Base-by-base conservation (phyloP, 345 rosid species). In the Salix exigua region DNA sequence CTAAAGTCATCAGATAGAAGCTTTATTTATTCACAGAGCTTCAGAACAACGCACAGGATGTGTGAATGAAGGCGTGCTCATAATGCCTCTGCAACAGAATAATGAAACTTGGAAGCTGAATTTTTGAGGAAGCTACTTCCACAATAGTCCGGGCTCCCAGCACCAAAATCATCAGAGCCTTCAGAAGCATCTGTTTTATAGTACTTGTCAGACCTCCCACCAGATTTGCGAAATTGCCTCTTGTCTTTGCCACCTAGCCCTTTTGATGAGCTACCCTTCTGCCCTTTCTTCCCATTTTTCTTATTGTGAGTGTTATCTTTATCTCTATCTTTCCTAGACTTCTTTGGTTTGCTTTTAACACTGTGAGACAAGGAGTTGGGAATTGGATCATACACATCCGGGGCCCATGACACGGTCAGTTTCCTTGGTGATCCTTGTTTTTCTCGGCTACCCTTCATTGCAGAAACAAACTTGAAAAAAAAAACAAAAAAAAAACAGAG, bases 321-420 rank as follows among this genome's bases (percentile, higher is more conserved):
- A 46, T 70, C 81, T 80, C 73, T 70, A 71, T 87, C 83, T 78
- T 87, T 94, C 87, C 85, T 93, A 14, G 85, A 82, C 77, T 83
- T 91, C 85, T 85, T 92, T 70, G 81, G 90, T 71, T 82, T 92
- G 79, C 85, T 77, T 60, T 86, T 87, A 7, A 83, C 83, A 0
- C 94, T 78, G 80, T 93, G 98, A 17, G 92, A 88, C 25, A 85
- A 81, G 16, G 91, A 86, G 9, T 94, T 85, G 13, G 98, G 98
- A 53, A 80, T 83, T 17, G 99, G 99, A 80, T 96, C 99, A 73
- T 92, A 91, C 64, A 96, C 98, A 37, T 96, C 97, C 37, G 88
- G 86, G 4, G 98, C 95, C 99, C 98, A 96, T 75, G 86, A 81
- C 68, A 96, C 94, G 26, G 51, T 81, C 50, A 88, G 78, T 73